Conservation (phyloP, 2,329 filamentous ascomycete genomes). For the Aspergillus spinulosporus region DNA sequence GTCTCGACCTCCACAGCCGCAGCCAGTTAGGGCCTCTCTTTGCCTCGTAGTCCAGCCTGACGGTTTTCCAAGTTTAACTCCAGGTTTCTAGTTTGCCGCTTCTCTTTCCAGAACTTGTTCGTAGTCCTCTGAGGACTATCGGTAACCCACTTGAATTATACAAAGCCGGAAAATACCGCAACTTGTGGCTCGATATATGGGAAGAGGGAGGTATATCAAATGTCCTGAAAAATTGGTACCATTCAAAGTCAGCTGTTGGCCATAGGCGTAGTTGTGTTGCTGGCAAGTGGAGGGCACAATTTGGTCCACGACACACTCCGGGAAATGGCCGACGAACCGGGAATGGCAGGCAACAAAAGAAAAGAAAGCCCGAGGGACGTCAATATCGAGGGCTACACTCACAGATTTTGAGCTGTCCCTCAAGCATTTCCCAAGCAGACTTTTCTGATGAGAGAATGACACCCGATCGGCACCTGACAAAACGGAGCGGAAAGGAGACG, state of each 20-base stretch:
- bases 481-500: slow-evolving; percentile 14
- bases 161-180: neutral
- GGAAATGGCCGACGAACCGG: slow-evolving; percentile 12
- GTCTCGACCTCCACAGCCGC: slow-evolving; percentile 32
- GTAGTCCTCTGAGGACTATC: slow-evolving; percentile 13
- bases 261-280: neutral
- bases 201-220: neutral
- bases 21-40: slow-evolving; percentile 24
- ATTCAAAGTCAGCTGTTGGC: neutral
- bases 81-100: slow-evolving; percentile 12
- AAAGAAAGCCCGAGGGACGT: slow-evolving; percentile 8
- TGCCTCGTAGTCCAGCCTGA: slow-evolving; percentile 16
- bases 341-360: slow-evolving; percentile 3
- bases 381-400: slow-evolving; percentile 3
- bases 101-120: slow-evolving; percentile 10
- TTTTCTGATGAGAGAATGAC: slow-evolving; percentile 15
- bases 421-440: slow-evolving; percentile 8
- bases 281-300: slow-evolving; percentile 12
- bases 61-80: neutral
- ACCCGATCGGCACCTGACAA: slow-evolving; percentile 19
- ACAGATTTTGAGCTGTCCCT: slow-evolving; percentile 6
- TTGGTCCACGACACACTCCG: slow-evolving; percentile 10
- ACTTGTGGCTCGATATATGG: neutral
- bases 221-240: neutral
- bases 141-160: slow-evolving; percentile 12